These are phyloP conservation scores for Phytophthora kernoviae DNA, from an alignment of 352 stramenopile genomes.

Conservation along the genomic window DNA sequence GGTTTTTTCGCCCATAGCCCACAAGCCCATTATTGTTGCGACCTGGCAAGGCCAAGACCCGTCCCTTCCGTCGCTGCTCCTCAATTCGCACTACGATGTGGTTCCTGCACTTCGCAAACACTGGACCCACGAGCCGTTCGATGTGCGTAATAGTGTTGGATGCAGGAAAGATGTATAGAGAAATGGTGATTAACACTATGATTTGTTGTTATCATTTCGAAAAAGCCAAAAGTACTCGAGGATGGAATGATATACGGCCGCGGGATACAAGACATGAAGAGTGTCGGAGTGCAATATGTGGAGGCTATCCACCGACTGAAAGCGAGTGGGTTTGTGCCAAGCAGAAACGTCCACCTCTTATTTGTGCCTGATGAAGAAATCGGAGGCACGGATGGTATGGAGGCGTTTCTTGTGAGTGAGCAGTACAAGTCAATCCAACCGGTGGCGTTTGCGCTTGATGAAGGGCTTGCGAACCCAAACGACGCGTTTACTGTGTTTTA, in stretches of 20 bases:
- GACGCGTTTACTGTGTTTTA: constrained; percentile 96
- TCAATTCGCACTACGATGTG: constrained; percentile 98
- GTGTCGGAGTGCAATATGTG: constrained; percentile 96
- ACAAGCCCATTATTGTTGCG: constrained; percentile 91
- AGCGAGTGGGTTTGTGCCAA: constrained; percentile 67
- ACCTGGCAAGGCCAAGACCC: constrained; percentile 87
- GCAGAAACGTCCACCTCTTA: constrained; percentile 90
- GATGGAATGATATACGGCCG: constrained; percentile 94
- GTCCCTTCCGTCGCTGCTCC: constrained; percentile 86
- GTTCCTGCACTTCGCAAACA: constrained; percentile 89
- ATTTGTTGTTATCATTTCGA: constrained; percentile 1
- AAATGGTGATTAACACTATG: not conserved
- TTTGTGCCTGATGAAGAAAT: constrained; percentile 96
- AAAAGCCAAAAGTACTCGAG: constrained; percentile 74
- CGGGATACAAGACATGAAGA: constrained; percentile 97
- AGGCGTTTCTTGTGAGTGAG: constrained; percentile 84
- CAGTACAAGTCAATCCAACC: constrained; percentile 82
- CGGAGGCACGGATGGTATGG: constrained; percentile 92
- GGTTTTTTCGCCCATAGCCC: constrained; percentile 55
- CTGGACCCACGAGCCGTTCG: constrained; percentile 94
- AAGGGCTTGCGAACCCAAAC: constrained; percentile 91
- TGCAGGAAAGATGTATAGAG: not conserved
- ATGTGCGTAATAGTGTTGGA: constrained; percentile 34
- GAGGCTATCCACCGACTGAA: constrained; percentile 86
- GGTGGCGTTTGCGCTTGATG: constrained; percentile 94